These are phyloP conservation scores for Scytalidium lignicola DNA, from an alignment of 2,329 filamentous ascomycete genomes.

Conservation along the genomic window DNA sequence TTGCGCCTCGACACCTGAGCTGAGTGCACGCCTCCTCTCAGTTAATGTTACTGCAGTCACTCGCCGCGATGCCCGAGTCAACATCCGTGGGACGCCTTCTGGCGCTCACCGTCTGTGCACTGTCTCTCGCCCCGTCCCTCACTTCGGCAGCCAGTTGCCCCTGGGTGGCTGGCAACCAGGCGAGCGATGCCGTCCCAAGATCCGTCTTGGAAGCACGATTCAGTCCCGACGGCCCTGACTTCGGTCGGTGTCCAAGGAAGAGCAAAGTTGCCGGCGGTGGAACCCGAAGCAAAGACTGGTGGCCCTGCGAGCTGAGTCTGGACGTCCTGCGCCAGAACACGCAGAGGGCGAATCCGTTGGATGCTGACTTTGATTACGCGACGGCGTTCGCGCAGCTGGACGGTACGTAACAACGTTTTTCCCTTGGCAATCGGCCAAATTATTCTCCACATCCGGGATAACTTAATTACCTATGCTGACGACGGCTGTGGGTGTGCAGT, in stretches of 20 bases:
- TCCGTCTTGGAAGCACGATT: slow-evolving; percentile 1
- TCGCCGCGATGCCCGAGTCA: too few relatives aligned
- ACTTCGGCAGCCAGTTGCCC: too few relatives aligned
- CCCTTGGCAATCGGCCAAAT: too few relatives aligned
- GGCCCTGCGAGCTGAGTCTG: slow-evolving; percentile 49
- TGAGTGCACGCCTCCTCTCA: too few relatives aligned
- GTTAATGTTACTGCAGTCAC: too few relatives aligned
- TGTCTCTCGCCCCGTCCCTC: too few relatives aligned
- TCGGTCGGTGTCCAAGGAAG: slow-evolving; percentile 17
- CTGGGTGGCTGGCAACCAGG: too few relatives aligned
- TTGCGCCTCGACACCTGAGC: too few relatives aligned
- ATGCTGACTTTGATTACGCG: slow-evolving; percentile 50
- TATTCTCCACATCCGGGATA: not conserved
- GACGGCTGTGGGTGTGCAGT: slow-evolving; percentile 8
- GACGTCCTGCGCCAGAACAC: slow-evolving; percentile 56
- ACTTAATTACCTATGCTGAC: not conserved
- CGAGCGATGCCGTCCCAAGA: not conserved
- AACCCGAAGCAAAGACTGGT: slow-evolving; percentile 52
- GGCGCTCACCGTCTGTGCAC: too few relatives aligned
- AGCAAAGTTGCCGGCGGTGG: slow-evolving; percentile 37
- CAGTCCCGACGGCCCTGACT: slow-evolving; percentile 5
- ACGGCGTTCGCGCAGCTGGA: slow-evolving; percentile 54
- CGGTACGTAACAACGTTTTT: slow-evolving; percentile 35
- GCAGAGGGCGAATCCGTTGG: slow-evolving; percentile 43
- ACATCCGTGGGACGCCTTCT: too few relatives aligned